Evolutionary conservation across 306 rosid genomes (phyloP).

Genomic region (Vachellia pachyceras): DNA sequence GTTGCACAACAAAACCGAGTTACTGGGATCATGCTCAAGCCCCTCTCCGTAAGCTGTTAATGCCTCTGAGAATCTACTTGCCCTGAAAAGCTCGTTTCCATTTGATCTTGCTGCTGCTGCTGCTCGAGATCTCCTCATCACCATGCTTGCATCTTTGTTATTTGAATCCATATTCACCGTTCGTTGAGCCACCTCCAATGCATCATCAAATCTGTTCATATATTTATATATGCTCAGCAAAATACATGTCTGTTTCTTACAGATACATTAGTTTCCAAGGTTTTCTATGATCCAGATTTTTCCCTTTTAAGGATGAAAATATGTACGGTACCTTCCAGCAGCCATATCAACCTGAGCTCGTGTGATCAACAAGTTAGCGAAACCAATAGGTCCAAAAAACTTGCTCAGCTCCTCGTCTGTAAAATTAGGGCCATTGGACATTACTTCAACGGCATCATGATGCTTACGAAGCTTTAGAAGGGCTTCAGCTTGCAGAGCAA

Average conservation of each 20-base stretch:
- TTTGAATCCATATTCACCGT: conserved; percentile 70
- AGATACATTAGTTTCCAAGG: not conserved
- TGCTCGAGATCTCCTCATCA: conserved; percentile 56
- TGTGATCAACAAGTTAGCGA: conserved; percentile 64
- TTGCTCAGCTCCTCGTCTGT: conserved; percentile 66
- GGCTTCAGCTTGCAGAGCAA: conserved; percentile 83
- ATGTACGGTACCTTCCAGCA: conserved; percentile 61
- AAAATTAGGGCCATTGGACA: conserved; percentile 67
- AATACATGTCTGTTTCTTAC: not conserved
- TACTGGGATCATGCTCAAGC: conserved; percentile 72
- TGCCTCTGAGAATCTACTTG: conserved; percentile 76
- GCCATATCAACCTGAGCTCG: conserved; percentile 72
- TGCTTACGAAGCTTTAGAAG: conserved; percentile 71
- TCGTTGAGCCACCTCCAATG: conserved; percentile 63
- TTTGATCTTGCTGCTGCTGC: conserved; percentile 62
- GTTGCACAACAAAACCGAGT: conserved; percentile 75
- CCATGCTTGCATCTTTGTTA: conserved; percentile 58
- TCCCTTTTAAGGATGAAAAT: not conserved
- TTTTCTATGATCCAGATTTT: not conserved
- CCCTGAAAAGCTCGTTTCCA: conserved; percentile 79
- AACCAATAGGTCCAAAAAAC: conserved; percentile 79
- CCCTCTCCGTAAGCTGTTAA: conserved; percentile 75
- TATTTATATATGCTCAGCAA: not conserved
- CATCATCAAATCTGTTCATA: conserved; percentile 71
- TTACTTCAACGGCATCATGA: conserved; percentile 77